Evolutionary conservation across 83 land plant genomes (phyloP).

Genomic region (Picea abies): DNA sequence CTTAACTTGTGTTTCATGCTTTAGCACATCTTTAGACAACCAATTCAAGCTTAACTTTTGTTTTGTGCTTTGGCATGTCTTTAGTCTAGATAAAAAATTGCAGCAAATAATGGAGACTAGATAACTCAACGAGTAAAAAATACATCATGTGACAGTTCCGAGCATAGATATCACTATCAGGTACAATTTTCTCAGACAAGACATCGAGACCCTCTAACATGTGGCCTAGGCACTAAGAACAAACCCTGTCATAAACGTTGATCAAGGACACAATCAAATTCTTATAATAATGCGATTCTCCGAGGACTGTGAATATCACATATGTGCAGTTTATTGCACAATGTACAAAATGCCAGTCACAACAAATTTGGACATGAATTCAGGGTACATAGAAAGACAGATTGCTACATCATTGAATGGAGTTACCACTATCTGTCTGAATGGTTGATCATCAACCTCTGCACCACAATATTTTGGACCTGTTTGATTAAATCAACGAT

Average conservation of each 20-base stretch:
- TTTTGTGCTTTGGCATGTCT: no score
- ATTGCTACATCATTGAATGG: background rate
- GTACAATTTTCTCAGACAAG: background rate
- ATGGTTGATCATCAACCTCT: background rate
- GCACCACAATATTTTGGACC: no score
- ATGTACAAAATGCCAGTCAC: background rate
- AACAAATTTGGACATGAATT: background rate
- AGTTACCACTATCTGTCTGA: background rate
- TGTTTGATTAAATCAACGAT: background rate
- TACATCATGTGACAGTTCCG: no score
- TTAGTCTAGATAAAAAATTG: no score
- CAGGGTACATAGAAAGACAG: background rate
- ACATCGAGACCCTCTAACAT: background rate
- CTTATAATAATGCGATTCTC: background rate
- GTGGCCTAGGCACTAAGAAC: constrained; percentile 1
- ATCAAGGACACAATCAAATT: background rate
- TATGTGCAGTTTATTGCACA: background rate
- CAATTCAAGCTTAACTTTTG: no score
- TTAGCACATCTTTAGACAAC: no score
- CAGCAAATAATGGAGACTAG: no score
- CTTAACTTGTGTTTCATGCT: no score
- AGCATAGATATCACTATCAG: background rate
- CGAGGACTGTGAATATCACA: background rate
- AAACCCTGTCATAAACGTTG: background rate
- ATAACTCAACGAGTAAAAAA: background rate